Evolutionary conservation across 768 basidiomycete species (phyloP), one percentile per base, ranked within the genome.

Genomic region (Tricholoma saponaceum): DNA sequence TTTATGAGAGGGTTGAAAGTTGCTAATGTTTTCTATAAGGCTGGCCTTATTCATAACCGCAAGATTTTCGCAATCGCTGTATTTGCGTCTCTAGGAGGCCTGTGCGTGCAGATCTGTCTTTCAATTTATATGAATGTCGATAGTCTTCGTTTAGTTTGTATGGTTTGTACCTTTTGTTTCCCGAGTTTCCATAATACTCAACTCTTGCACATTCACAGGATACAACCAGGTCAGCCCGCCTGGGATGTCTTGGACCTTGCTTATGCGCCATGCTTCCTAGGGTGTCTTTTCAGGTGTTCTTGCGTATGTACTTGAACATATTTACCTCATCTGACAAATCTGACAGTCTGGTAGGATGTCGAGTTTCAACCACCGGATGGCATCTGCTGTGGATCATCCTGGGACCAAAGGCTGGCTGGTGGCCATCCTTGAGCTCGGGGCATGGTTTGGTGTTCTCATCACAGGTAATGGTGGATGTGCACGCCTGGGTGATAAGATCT

Each of bases 221-320:
- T 87, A 87, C 70, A 87, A 85, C 62, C 87, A 85, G 73, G 83
- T 81, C 58, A 51, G 70, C 4, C 35, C 35, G 14, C 14, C 14
- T 37, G 35, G 10, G 9, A 2, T 37, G 12, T 4, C 35, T 37
- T 37, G 35, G 12, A 13, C 14, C 35, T 37, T 9, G 14, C 35
- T 37, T 16, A 37, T 13, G 4, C 5, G 1, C 35, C 4, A 37
- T 37, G 35, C 51, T 10, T 41, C 35, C 52, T 8, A 87, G 80
- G 88, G 87, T 65, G 89, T 90, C 14, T 90, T 90, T 70, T 89
- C 87, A 30, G 83, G 86, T 59, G 87, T 90, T 26, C 81, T 90
- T 47, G 76, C 73, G 85, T 87, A 43, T 18, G 59, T 39, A 14
- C 10, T n/a, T n/a, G n/a, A 16, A 50, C 20, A 9, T 28, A 25